Percentiles rank a stretch among this genome's conserved stretches.
These are phyloP conservation scores for Aphanomyces cochlioides DNA, from an alignment of 352 stramenopile species.

Conservation along the genomic window DNA sequence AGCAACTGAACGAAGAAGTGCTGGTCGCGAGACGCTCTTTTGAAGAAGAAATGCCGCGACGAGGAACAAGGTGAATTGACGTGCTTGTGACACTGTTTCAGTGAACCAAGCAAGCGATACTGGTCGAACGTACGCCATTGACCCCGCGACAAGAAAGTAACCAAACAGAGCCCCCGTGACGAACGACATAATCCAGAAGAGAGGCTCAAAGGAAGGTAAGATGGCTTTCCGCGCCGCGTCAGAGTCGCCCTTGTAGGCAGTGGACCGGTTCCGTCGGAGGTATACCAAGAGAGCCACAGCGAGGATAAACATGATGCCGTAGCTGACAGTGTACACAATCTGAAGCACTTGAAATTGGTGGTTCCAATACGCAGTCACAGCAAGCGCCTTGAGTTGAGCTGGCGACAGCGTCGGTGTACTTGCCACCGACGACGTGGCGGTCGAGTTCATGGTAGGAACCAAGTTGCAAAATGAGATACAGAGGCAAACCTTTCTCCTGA, in stretches of 20 bases:
- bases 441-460: neutral
- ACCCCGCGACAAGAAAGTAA: constrained; percentile 35
- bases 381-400: neutral
- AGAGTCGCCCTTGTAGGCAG: constrained; percentile 47
- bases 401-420: neutral
- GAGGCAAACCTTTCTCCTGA: no score
- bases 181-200: constrained; percentile 49
- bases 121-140: neutral
- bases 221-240: constrained; percentile 55
- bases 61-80: constrained; percentile 31
- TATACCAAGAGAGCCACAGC: constrained; percentile 46
- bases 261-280: constrained; percentile 52
- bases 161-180: constrained; percentile 39
- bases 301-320: constrained; percentile 46
- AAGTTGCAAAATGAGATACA: neutral
- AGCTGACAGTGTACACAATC: constrained; percentile 44
- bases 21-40: constrained; percentile 30
- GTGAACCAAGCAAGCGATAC: constrained; percentile 25
- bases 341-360: constrained; percentile 39
- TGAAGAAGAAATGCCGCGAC: constrained; percentile 30
- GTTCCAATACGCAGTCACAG: neutral
- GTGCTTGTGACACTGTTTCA: constrained; percentile 29
- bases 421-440: neutral
- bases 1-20: constrained; percentile 19
- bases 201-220: constrained; percentile 59